Percentiles rank a stretch among this genome's conserved stretches.
Conservation (phyloP, 1,284 basidiomycete species). For the Grifola frondosa region DNA sequence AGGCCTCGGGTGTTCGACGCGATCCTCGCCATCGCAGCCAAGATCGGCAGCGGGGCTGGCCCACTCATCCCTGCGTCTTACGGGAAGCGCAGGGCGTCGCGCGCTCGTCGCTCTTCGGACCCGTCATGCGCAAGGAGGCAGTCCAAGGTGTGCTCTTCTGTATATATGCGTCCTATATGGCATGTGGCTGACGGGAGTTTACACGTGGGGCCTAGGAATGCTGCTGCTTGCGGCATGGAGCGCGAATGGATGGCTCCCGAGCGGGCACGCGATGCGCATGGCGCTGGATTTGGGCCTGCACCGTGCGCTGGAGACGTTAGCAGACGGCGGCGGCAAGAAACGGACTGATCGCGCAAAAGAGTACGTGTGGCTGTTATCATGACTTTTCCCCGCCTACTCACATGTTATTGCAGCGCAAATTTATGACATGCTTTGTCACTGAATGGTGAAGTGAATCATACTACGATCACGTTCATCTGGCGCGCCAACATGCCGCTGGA, state of each 20-base stretch:
- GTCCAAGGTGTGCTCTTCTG: constrained; percentile 73
- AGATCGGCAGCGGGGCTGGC: constrained; percentile 85
- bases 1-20: constrained; percentile 91
- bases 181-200: neutral
- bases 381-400: no score
- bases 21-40: constrained; percentile 85
- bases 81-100: constrained; percentile 91
- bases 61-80: constrained; percentile 82
- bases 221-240: constrained; percentile 88
- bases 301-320: constrained; percentile 83
- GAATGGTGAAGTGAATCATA: no score
- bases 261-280: constrained; percentile 91
- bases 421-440: no score
- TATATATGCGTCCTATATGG: neutral
- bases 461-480: no score
- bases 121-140: constrained; percentile 90
- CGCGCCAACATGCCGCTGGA: no score
- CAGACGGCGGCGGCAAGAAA: constrained; percentile 60
- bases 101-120: constrained; percentile 86
- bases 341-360: no score
- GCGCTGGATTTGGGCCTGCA: constrained; percentile 89
- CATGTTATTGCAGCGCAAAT: no score
- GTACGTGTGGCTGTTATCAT: no score
- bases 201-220: constrained; percentile 72
- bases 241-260: constrained; percentile 89